Conservation (phyloP, 371 early-diverging fungal genomes). For the Pancytospora epiphaga region DNA sequence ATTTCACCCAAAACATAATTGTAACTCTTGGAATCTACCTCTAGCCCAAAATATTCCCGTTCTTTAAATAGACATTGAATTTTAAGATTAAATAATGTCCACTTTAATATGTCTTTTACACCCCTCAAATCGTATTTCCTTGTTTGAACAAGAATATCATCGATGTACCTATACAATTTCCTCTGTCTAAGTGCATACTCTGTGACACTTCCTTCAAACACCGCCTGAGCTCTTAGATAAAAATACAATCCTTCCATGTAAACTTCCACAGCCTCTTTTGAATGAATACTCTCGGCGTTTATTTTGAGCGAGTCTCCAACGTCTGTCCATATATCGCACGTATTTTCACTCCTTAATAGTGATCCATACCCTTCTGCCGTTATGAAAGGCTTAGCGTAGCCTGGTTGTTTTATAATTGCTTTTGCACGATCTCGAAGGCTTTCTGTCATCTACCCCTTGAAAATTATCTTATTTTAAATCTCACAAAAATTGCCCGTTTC, state of each 20-base stretch:
- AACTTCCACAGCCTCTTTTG: background rate
- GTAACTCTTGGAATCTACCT: background rate
- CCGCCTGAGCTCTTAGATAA: background rate
- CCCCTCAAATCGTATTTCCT: background rate
- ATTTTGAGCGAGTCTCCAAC: background rate
- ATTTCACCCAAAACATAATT: background rate
- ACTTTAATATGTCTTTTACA: background rate
- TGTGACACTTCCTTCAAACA: background rate
- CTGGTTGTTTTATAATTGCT: background rate
- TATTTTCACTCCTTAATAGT: background rate
- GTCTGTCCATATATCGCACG: background rate
- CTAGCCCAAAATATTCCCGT: background rate
- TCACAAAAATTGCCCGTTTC: no score
- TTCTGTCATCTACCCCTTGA: no score
- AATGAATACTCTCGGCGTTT: background rate
- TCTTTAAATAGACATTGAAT: background rate
- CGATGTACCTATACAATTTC: background rate
- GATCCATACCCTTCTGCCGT: slow-evolving; percentile 1
- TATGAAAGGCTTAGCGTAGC: background rate
- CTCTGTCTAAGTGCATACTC: background rate
- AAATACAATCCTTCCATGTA: background rate
- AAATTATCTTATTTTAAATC: no score
- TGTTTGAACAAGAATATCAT: background rate
- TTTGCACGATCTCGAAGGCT: no score
- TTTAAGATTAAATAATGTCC: slow-evolving; percentile 2